A percentile compares a stretch with the other conserved stretches of the same genome.
Evolutionary conservation across 768 basidiomycete species (phyloP).

Genomic region (Suillus hirtellus): DNA sequence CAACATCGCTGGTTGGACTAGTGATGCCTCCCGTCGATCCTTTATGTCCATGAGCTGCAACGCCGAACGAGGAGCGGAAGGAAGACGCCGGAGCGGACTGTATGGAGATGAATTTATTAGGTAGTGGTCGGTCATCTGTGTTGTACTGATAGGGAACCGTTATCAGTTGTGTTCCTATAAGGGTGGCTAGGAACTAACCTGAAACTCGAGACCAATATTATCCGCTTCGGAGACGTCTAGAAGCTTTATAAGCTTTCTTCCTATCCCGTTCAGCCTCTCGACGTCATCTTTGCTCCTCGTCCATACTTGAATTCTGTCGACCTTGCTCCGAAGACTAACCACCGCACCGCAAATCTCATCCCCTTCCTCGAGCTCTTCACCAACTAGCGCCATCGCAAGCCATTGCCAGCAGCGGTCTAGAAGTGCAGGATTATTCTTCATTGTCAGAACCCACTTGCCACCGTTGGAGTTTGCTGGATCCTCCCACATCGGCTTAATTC

Average conservation of each 20-base stretch:
- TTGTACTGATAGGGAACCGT: slow-evolving; percentile 56
- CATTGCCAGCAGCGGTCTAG: slow-evolving; percentile 90
- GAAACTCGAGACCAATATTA: slow-evolving; percentile 86
- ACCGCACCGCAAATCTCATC: slow-evolving; percentile 85
- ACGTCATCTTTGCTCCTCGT: slow-evolving; percentile 84
- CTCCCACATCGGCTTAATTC: slow-evolving; percentile 98
- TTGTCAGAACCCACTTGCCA: slow-evolving; percentile 94
- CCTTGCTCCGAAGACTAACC: slow-evolving; percentile 81
- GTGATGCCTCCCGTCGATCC: slow-evolving; percentile 19
- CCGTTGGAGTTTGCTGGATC: slow-evolving; percentile 89
- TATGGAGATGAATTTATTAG: slow-evolving; percentile 82
- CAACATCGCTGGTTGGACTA: slow-evolving; percentile 27
- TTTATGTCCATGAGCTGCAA: slow-evolving; percentile 26
- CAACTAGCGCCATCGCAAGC: slow-evolving; percentile 89
- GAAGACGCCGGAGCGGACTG: slow-evolving; percentile 67
- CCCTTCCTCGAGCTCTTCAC: slow-evolving; percentile 66
- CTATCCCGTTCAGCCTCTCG: slow-evolving; percentile 80
- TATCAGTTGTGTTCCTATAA: slow-evolving; percentile 3
- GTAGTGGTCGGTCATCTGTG: slow-evolving; percentile 80
- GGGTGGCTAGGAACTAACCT: slow-evolving; percentile 48
- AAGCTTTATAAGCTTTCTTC: slow-evolving; percentile 77
- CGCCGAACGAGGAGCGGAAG: slow-evolving; percentile 66
- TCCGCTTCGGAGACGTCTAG: slow-evolving; percentile 85
- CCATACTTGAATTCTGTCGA: slow-evolving; percentile 93
- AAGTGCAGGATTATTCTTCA: slow-evolving; percentile 78